A percentile compares a stretch with the other conserved stretches of the same genome.
phyloP scores from a whole-genome alignment of 1,139 yeast species.

The Scheffersomyces stambukii region DNA sequence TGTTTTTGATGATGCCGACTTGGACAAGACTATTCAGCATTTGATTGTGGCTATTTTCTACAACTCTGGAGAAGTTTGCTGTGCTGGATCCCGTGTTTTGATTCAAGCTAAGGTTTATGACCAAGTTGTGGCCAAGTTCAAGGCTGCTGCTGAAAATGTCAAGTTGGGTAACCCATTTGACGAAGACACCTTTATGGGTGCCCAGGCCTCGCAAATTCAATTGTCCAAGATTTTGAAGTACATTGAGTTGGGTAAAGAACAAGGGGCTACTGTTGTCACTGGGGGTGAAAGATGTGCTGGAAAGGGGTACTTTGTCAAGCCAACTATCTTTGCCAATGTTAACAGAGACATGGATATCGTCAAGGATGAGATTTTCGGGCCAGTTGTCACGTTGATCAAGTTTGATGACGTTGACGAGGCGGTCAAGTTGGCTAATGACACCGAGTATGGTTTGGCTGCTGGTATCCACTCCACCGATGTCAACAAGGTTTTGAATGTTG shows the following conservation, averaged over 20 bases:
- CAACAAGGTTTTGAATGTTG: conserved; percentile 63
- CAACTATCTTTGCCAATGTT: conserved; percentile 75
- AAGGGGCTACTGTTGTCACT: conserved; percentile 43
- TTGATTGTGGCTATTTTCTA: conserved; percentile 55
- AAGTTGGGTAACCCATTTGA: conserved; percentile 79
- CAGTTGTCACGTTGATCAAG: conserved; percentile 72
- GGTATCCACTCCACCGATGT: conserved; percentile 73
- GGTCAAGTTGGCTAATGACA: conserved; percentile 63
- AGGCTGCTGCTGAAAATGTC: conserved; percentile 51
- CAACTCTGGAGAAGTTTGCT: conserved; percentile 87
- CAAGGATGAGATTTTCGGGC: conserved; percentile 84
- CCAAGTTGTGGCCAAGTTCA: conserved; percentile 55
- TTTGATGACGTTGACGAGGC: conserved; percentile 73
- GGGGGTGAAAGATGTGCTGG: conserved; percentile 71
- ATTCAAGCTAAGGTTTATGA: conserved; percentile 77
- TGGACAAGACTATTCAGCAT: conserved; percentile 58
- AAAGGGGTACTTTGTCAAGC: conserved; percentile 75
- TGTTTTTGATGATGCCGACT: conserved; percentile 69
- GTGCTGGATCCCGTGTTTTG: conserved; percentile 81
- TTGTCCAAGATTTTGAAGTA: conserved; percentile 69
- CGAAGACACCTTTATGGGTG: conserved; percentile 71
- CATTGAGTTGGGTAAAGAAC: conserved; percentile 51
- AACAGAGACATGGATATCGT: conserved; percentile 63
- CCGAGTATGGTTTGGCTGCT: conserved; percentile 79
- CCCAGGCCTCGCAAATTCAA: conserved; percentile 76